Conservation (phyloP, 169 alveolate species). For the Plasmodium relictum region DNA sequence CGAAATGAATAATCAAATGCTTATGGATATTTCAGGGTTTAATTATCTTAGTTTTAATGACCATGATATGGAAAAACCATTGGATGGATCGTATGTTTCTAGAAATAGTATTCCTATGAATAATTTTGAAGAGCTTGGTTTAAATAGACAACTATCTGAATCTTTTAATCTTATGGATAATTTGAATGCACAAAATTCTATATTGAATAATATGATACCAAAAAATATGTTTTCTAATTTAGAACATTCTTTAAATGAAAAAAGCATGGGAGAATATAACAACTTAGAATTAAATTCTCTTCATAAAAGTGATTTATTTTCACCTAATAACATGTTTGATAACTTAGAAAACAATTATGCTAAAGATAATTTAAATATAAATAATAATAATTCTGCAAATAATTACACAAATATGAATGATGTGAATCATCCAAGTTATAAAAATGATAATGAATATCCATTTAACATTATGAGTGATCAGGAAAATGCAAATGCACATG, state of each 20-base stretch:
- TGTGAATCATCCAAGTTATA: neutral
- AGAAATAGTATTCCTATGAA: conserved; percentile 64
- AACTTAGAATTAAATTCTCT: conserved; percentile 55
- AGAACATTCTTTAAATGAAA: conserved; percentile 39
- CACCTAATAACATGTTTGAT: conserved; percentile 17
- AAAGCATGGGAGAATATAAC: conserved; percentile 37
- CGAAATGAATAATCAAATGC: conserved; percentile 66
- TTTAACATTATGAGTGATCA: conserved; percentile 14
- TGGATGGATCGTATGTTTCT: conserved; percentile 65
- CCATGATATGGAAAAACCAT: conserved; percentile 51
- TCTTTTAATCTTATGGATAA: conserved; percentile 71
- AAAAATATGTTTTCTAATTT: conserved; percentile 69
- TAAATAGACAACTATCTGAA: conserved; percentile 48
- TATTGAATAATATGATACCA: conserved; percentile 74
- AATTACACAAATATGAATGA: conserved; percentile 16
- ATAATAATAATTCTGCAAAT: neutral
- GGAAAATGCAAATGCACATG: conserved; percentile 13
- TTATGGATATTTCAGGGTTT: conserved; percentile 56
- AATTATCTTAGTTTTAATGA: conserved; percentile 19
- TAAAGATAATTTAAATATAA: conserved; percentile 5
- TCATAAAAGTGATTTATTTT: conserved; percentile 19
- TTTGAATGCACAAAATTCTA: conserved; percentile 44
- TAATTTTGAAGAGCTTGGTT: conserved; percentile 39
- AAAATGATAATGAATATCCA: neutral
- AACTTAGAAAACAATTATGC: conserved; percentile 6